Conservation (phyloP, 106 monocot species). For the Phalaenopsis aphrodite region DNA sequence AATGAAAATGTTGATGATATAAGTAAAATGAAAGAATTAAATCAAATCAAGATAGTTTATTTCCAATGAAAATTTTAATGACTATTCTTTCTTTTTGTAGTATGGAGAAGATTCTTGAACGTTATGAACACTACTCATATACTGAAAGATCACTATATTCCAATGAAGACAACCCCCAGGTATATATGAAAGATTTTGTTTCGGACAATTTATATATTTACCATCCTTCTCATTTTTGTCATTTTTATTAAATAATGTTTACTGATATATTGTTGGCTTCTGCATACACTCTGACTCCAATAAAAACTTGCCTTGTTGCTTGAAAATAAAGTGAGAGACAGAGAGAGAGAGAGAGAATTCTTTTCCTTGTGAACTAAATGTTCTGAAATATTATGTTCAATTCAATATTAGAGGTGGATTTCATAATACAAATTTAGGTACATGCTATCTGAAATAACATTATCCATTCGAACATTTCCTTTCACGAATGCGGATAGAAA, state of each 20-base stretch:
- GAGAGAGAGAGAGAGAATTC: no score
- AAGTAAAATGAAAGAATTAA: neutral
- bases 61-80: neutral
- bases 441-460: no score
- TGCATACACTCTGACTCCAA: neutral
- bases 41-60: neutral
- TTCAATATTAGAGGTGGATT: no score
- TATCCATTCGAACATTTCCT: no score
- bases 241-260: no score
- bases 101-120: conserved; percentile 46
- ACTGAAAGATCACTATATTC: conserved; percentile 25
- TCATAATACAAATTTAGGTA: no score
- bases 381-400: no score
- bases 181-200: conserved; percentile 2
- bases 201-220: neutral
- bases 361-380: no score
- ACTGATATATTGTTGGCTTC: no score
- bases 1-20: no score
- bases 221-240: neutral
- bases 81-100: conserved; percentile 12
- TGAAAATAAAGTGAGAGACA: neutral
- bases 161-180: conserved; percentile 32
- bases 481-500: no score
- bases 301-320: neutral
- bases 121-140: conserved; percentile 35